Evolutionary conservation across 164 flowering plant genomes (phyloP), one percentile per base, ranked within the genome.

Genomic region (Magnolia kwangsiensis): DNA sequence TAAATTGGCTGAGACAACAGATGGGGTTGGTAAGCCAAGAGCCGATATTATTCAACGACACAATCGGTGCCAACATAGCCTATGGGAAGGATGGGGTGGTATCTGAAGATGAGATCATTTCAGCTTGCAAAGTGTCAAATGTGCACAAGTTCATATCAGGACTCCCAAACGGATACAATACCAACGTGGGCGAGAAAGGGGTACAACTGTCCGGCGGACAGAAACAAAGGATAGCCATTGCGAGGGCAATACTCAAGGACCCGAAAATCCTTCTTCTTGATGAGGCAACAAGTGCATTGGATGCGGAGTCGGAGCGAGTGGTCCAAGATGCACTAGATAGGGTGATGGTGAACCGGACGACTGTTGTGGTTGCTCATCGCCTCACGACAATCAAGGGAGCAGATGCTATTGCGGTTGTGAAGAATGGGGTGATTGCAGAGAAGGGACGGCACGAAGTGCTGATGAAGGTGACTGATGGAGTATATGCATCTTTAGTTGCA

Each of bases 21-120:
- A 88, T 91, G 83, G 97, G 93, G 1, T 71, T 92, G 76, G 97
- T 92, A 2, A 80, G 92, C 65, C 97, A 91, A 82, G 95, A 91
- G 80, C 97, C 95, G 1, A 72, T 86, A 7, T 85, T 92, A 23
- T 92, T 92, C 82, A 90, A 89, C 66, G 97, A 89, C 51, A 88
- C 90, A 2, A 90, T 90, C 64, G 86, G 89, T 0, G 77, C 78
- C 67, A 92, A 92, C 86, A 89, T 92, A 50, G 90, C 95, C n/a
- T 92, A 92, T 63, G 90, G 95, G 67, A 91, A 85, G 68, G 78
- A 83, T 31, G 92, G 85, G 13, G 73, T 50, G 0, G 87, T 82
- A 5, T 80, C 86, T 0, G 96, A 91, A 71, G 90, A 85, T 3
- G 93, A 90, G 85, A 86, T 91, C 76, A 84, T 88, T 49, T 82